Percentiles rank a stretch among this genome's conserved stretches.
phyloP scores from a whole-genome alignment of 306 rosid species.

The Sphenostylis stenocarpa region DNA sequence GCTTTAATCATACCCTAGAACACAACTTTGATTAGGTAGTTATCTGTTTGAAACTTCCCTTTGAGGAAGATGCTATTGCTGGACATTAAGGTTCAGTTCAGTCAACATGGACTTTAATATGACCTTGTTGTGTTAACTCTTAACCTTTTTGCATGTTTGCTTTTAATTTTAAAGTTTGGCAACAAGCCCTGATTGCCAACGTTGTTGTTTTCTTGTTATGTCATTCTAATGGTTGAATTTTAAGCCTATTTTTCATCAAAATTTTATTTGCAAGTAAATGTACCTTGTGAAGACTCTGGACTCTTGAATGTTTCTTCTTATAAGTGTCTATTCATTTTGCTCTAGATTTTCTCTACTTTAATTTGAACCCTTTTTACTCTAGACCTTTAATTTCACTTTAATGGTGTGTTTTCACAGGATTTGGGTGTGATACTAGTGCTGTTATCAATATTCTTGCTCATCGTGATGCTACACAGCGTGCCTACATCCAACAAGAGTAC shows the following conservation, averaged over 20 bases:
- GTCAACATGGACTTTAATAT: neutral
- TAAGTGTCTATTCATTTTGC: neutral
- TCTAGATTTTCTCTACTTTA: neutral
- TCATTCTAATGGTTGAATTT: neutral
- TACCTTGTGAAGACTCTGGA: neutral
- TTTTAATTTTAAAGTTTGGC: neutral
- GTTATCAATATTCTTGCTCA: slow-evolving; percentile 76
- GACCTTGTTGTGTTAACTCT: neutral
- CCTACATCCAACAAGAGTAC: slow-evolving; percentile 72
- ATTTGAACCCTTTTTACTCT: neutral
- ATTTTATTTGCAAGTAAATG: neutral
- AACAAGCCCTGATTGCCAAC: neutral
- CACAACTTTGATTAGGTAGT: neutral
- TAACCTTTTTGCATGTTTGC: neutral
- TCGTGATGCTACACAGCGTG: slow-evolving; percentile 70
- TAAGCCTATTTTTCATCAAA: neutral
- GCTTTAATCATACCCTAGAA: neutral
- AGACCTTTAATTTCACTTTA: neutral
- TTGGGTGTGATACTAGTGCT: slow-evolving; percentile 73
- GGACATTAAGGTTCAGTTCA: neutral
- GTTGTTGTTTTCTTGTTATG: neutral
- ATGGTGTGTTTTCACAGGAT: slow-evolving; percentile 43
- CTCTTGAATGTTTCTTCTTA: neutral
- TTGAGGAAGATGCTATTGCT: neutral
- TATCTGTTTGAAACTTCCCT: neutral